Percentiles rank a stretch among this genome's conserved stretches.
phyloP scores from a whole-genome alignment of 1,284 basidiomycete species.

The Cerrena zonata region DNA sequence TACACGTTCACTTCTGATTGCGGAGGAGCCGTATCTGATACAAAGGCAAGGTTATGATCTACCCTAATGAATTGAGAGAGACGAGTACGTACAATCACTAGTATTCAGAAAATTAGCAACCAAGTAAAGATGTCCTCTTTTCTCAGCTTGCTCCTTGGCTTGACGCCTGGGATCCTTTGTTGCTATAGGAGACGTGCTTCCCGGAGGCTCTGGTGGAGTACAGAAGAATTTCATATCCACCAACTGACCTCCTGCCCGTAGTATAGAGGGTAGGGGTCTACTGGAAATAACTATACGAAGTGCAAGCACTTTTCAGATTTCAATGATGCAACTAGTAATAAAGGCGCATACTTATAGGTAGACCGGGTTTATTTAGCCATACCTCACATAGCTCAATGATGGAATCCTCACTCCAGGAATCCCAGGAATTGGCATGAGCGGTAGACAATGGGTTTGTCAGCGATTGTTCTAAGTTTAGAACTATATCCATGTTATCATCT shows the following conservation, averaged over 20 bases:
- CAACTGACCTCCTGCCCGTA: conserved; percentile 33
- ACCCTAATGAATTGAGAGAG: background rate
- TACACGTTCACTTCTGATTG: conserved; percentile 25
- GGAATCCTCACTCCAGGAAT: conserved; percentile 56
- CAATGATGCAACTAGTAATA: too few relatives aligned
- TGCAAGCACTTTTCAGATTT: too few relatives aligned
- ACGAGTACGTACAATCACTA: conserved; percentile 46
- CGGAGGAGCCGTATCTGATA: conserved; percentile 21
- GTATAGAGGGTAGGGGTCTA: conserved; percentile 41
- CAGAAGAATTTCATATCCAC: conserved; percentile 44
- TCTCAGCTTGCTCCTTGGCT: conserved; percentile 13
- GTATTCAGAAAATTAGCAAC: conserved; percentile 52
- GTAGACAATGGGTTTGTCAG: conserved; percentile 29
- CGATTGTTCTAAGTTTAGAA: conserved; percentile 33
- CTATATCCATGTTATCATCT: conserved; percentile 41
- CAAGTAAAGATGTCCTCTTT: conserved; percentile 35
- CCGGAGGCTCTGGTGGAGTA: conserved; percentile 25
- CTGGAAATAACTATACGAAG: conserved; percentile 41
- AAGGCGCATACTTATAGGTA: background rate
- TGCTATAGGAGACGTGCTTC: conserved; percentile 17
- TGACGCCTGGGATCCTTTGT: conserved; percentile 15
- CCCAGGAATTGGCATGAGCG: conserved; percentile 38
- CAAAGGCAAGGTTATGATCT: background rate
- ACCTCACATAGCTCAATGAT: conserved; percentile 47
- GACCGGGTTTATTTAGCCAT: background rate